Evolutionary conservation across 768 basidiomycete species (phyloP), one percentile per base, ranked within the genome.

Genomic region (Sutorius australiensis): DNA sequence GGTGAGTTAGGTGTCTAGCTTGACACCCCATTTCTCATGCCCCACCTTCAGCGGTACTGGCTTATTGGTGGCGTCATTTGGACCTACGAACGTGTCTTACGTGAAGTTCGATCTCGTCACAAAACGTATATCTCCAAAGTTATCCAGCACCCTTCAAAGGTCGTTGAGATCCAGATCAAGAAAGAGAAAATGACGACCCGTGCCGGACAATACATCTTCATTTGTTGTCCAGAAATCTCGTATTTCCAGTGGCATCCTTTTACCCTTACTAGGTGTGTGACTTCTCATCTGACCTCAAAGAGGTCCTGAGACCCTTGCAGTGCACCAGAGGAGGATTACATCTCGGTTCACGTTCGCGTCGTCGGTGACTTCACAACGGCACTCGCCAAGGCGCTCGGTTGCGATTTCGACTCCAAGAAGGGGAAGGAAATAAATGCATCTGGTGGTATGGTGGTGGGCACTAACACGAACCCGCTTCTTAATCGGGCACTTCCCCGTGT

Each of bases 171-270:
- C 28, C 95, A 97, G 71, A 95, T 98, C 79, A 97, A 95, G 78
- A 97, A 97, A 73, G 95, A 97, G 65, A 89, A 87, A 73, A 92
- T 83, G 0, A 85, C 75, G 1, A 83, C 82, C 28, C 80, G 86
- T 11, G 92, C 93, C 1, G 93, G 93, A 17, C 91, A 95, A 68
- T 98, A 97, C 71, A 90, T 98, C 68, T 94, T 95, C 77, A 70
- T 97, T 45, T 86, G 77, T 58, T 93, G 91, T 73, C 95, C 94
- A 9, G 89, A 92, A 70, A 77, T 98, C 42, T 92, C 88, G 17
- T 95, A 92, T 75, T 95, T 88, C 78, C 92, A 97, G 67, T 98
- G 93, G 89, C 95, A 98, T 65, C 93, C 94, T 9, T 97, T 97
- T 79, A 95, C 94, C 14, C 81, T 97, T 55, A 95, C 92, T 32